These are phyloP conservation scores for Microbotryomycetes sp. DNA, from an alignment of 1,284 basidiomycete genomes.

Conservation along the genomic window DNA sequence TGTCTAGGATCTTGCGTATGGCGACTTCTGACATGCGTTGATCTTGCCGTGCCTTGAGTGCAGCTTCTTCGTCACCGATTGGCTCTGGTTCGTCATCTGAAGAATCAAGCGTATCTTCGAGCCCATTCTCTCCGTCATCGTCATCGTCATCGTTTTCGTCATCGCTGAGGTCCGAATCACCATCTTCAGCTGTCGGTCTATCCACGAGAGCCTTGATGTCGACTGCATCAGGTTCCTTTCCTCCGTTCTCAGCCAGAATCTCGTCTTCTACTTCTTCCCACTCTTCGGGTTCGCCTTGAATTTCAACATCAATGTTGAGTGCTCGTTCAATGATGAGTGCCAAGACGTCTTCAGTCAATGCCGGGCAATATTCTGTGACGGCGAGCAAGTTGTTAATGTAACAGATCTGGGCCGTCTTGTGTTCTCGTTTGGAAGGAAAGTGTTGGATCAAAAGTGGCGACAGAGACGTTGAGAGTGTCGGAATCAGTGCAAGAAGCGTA, in stretches of 20 bases:
- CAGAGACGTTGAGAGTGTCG: conserved; percentile 77
- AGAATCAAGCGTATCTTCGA: conserved; percentile 42
- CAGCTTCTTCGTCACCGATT: conserved; percentile 53
- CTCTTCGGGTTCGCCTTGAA: conserved; percentile 91
- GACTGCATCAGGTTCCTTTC: conserved; percentile 39
- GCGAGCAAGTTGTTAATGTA: conserved; percentile 87
- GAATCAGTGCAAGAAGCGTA: conserved; percentile 79
- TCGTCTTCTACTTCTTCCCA: conserved; percentile 52
- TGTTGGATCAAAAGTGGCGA: conserved; percentile 73
- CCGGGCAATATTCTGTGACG: conserved; percentile 81
- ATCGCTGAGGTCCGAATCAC: conserved; percentile 50
- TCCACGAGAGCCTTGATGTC: conserved; percentile 34
- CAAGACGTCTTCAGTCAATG: conserved; percentile 76
- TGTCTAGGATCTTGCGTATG: conserved; percentile 63
- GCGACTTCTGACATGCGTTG: conserved; percentile 26
- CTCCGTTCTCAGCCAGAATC: conserved; percentile 45
- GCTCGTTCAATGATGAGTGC: conserved; percentile 81
- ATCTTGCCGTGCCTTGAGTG: conserved; percentile 44
- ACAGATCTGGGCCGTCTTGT: conserved; percentile 70
- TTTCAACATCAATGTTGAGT: conserved; percentile 94
- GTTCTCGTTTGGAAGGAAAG: conserved; percentile 91
- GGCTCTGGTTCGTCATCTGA: conserved; percentile 50
- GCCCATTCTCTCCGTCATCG: conserved; percentile 29
- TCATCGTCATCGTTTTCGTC: conserved; percentile 48
- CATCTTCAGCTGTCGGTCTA: conserved; percentile 47